These are phyloP conservation scores for Fraxinus anomala DNA, from an alignment of 257 asterid species.

Conservation along the genomic window DNA sequence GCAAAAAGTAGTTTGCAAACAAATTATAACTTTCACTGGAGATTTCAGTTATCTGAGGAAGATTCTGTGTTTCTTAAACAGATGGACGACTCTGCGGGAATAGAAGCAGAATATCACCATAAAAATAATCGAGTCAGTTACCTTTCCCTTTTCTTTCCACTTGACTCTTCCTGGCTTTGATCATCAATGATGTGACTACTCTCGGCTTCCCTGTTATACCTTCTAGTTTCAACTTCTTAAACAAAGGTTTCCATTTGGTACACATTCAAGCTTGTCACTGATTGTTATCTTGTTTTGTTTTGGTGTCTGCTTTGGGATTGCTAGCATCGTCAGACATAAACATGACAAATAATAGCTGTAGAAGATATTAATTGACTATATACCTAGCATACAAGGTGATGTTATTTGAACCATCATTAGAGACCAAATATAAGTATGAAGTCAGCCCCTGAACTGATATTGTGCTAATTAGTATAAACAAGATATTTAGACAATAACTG, in stretches of 20 bases:
- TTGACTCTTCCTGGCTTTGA: constrained; percentile 25
- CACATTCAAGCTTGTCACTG: not conserved
- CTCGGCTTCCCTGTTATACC: not conserved
- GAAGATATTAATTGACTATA: not conserved
- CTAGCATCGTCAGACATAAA: not conserved
- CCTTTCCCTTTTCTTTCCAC: constrained; percentile 23
- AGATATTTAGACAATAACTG: not conserved
- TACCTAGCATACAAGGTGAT: not conserved
- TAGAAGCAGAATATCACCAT: constrained; percentile 96
- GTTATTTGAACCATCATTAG: not conserved
- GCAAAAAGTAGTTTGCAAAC: constrained; percentile 1
- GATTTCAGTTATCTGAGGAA: constrained; percentile 21
- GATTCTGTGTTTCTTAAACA: constrained; percentile 35
- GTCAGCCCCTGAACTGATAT: not conserved
- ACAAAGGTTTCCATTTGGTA: not conserved
- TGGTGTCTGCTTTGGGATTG: not conserved
- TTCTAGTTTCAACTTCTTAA: not conserved
- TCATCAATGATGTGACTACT: constrained; percentile 4
- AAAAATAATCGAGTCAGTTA: constrained; percentile 77
- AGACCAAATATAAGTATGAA: not conserved
- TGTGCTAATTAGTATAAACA: not conserved
- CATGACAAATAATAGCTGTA: not conserved
- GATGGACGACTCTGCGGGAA: constrained; percentile 98
- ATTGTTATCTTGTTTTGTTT: not conserved
- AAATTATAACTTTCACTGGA: not conserved